Evolutionary conservation across 2,329 filamentous ascomycete genomes (phyloP).

Genomic region (Arthroderma uncinatum): DNA sequence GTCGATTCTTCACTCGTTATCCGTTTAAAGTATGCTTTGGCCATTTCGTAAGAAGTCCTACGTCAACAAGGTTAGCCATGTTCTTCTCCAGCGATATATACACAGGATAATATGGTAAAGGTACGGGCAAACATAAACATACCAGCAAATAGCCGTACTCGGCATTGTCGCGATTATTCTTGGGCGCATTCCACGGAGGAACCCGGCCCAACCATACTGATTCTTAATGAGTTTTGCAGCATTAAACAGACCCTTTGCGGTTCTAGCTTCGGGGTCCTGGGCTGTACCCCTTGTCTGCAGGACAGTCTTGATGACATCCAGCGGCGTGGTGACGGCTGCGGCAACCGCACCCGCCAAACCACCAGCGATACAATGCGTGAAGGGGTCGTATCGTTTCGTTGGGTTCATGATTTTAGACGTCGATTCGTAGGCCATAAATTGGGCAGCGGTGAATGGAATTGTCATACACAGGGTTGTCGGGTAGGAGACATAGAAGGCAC

Average conservation of each 20-base stretch:
- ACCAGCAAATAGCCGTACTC: conserved; percentile 99
- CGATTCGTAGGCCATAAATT: conserved; percentile 96
- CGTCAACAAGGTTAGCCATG: background rate
- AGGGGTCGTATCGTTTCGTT: conserved; percentile 64
- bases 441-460: conserved; percentile 89
- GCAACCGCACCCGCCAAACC: conserved; percentile 88
- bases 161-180: conserved; percentile 94
- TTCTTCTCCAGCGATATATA: background rate
- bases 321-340: conserved; percentile 83
- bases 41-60: conserved; percentile 57
- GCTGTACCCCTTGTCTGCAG: conserved; percentile 85
- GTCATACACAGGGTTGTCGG: conserved; percentile 98
- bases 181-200: conserved; percentile 86
- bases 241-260: conserved; percentile 69
- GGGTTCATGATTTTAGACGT: conserved; percentile 91
- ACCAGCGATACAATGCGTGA: conserved; percentile 87
- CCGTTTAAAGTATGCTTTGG: conserved; percentile 52
- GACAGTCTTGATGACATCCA: conserved; percentile 97
- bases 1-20: background rate
- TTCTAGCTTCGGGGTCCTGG: conserved; percentile 65
- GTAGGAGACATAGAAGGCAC: conserved; percentile 96
- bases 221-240: conserved; percentile 72
- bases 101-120: background rate
- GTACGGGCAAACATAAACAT: conserved; percentile 21
- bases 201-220: conserved; percentile 73